Evolutionary conservation across 1,284 basidiomycete species (phyloP), one percentile per base, ranked within the genome.

Genomic region (Sphaerobolus stellatus): DNA sequence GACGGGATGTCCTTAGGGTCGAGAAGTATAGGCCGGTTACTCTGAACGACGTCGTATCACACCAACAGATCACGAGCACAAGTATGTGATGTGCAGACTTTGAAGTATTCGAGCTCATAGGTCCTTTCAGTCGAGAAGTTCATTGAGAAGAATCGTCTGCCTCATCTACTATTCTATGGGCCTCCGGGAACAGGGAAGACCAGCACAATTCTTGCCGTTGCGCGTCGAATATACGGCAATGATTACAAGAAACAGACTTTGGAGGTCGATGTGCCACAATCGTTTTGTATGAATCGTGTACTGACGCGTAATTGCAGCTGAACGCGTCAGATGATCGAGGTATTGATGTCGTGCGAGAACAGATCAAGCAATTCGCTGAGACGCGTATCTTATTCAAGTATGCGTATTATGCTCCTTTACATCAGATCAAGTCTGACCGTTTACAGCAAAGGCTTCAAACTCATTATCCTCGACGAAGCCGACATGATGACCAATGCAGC

Each of bases 401-500:
- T 22, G 71, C 66, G 7, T 36, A 4, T 18, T 20, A 40, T 2
- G 11, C 16, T 45, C 11, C 9, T 49, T 48, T 33, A 22, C 5
- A 30, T 33, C 18, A 33, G 25, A 13, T 14, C 11, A 14, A 43
- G 4, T 4, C 20, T 43, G 41, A 22, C 7, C 13, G 8, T 11
- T 11, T 88, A 88, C 64, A 84, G 92, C 5, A 94, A 94, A 63
- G 92, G 92, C 25, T 98, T 90, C 84, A 99, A 99, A 70, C 86
- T 99, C 65, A 97, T 99, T 69, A 88, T 99, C 56, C 84, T 99
- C 25, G 97, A 99, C 64, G 97, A 99, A 72, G 97, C 97, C 20
- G 97, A 99, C 76, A 97, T 97, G 88, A 99, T 99, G 97, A 99
- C 97, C 0, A 90, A 94, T 59, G 90, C 92, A 40, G 97, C 97